Base-by-base conservation (phyloP, 2,329 filamentous ascomycete genomes). In the Emergomyces pasteurianus region DNA sequence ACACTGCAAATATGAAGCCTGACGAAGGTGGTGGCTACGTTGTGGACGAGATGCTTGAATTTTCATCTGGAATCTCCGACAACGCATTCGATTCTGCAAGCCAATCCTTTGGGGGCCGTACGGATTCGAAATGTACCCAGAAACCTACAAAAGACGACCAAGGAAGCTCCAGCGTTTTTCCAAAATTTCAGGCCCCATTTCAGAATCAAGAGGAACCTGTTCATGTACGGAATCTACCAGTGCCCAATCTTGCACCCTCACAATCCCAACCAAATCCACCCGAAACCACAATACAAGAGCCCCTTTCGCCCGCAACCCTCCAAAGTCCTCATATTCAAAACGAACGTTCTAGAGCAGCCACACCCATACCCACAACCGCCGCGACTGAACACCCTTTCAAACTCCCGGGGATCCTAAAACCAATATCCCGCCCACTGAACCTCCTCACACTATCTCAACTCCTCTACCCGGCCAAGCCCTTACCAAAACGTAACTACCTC, bases 401-500 rank as follows among this genome's bases (percentile, higher is more conserved):
- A 6, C 52, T 40, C 52, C 52, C 34, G 7, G 52, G 52, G n/a
- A 55, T 23, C 52, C 38, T 43, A 3, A 12, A 12, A 26, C 38
- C 47, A 54, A 60, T 59, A n/a, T 50, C 34, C 21, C 60, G 58
- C 9, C 57, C 52, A 16, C 38, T 61, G 10, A 63, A 63, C 52
- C 58, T 63, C 38, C 54, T 58, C 34, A 64, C 64, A 3, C 65
- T 70, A 12, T 54, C 59, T 16, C 64, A 65, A 7, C 61, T 65
- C 38, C 54, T 68, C n/a, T 55, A 64, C 14, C 63, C 63, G 3
- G 43, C 47, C 14, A 52, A 52, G 10, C 60, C 62, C 9, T 43
- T 68, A 18, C 67, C 67, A 31, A 64, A 61, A 53, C 63, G 66
- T 34, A 68, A 67, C 59, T 70, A 71, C 53, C 23, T 64, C 46